Conservation (phyloP, 768 basidiomycete species). For the Favolaschia claudopus region DNA sequence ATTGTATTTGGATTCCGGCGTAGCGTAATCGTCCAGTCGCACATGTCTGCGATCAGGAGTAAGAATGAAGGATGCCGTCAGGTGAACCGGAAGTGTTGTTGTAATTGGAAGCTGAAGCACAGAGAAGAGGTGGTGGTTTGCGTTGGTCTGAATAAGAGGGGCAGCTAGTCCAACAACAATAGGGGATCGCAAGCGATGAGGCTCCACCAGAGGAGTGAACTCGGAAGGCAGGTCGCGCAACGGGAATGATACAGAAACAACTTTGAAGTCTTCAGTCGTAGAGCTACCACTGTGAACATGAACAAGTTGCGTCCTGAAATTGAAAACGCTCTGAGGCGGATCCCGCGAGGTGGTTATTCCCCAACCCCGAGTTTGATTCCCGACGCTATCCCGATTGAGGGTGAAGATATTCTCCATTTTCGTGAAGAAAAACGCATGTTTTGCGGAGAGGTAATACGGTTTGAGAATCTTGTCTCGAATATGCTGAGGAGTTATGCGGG, state of each 20-base stretch:
- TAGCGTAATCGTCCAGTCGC: conserved; percentile 46
- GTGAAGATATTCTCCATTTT: conserved; percentile 39
- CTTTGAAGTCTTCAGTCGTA: conserved; percentile 15
- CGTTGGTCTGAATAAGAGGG: conserved; percentile 13
- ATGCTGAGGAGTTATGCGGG: conserved; percentile 30
- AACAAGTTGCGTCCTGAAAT: conserved; percentile 20
- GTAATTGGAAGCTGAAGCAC: conserved; percentile 50
- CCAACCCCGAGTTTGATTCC: conserved; percentile 27
- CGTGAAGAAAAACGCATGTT: conserved; percentile 52
- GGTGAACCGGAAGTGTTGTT: conserved; percentile 52
- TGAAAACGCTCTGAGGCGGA: conserved; percentile 2
- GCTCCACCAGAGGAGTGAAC: conserved; percentile 5
- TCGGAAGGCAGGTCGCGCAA: conserved; percentile 8
- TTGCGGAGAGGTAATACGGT: conserved; percentile 39
- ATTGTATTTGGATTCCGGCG: conserved; percentile 48
- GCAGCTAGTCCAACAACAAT: conserved; percentile 43
- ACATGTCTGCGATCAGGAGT: conserved; percentile 55
- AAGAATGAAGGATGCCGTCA: conserved; percentile 55
- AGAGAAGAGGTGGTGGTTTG: conserved; percentile 46
- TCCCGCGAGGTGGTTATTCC: conserved; percentile 31
- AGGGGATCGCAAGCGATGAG: conserved; percentile 39
- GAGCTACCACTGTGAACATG: neutral
- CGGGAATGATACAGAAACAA: conserved; percentile 9
- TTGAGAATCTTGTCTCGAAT: conserved; percentile 37
- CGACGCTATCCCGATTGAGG: conserved; percentile 28